These are phyloP conservation scores for Elsinoe necatrix DNA, from an alignment of 2,329 filamentous ascomycete species.

Conservation along the genomic window DNA sequence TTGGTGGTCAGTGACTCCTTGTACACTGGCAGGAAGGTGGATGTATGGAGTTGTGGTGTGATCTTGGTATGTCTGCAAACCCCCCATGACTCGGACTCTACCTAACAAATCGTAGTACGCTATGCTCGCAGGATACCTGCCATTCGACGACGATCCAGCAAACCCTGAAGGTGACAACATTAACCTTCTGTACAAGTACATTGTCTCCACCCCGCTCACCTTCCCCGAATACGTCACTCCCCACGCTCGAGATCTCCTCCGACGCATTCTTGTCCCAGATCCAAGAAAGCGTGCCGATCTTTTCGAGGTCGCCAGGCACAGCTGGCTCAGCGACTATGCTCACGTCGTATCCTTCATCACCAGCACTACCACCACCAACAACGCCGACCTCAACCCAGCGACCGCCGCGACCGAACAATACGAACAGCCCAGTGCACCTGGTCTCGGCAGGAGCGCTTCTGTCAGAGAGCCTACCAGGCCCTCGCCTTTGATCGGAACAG, in stretches of 20 bases:
- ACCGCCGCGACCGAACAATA: constrained; percentile 47
- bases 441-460: constrained; percentile 77
- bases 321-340: constrained; percentile 96
- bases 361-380: constrained; percentile 80
- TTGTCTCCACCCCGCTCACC: constrained; percentile 90
- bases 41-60: constrained; percentile 98
- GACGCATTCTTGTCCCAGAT: constrained; percentile 89
- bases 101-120: constrained; percentile 61
- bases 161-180: constrained; percentile 99
- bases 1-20: constrained; percentile 94
- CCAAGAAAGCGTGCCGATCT: constrained; percentile 89
- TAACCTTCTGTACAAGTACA: constrained; percentile 98
- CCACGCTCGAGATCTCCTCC: constrained; percentile 83
- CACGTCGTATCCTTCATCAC: constrained; percentile 95
- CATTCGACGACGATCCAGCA: constrained; percentile 95
- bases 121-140: constrained; percentile 94
- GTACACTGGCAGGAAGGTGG: constrained; percentile 94
- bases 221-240: constrained; percentile 99
- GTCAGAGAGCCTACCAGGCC: constrained; percentile 78
- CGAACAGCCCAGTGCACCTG: constrained; percentile 32
- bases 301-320: constrained; percentile 95
- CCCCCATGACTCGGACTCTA: constrained; percentile 10
- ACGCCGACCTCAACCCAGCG: constrained; percentile 74
- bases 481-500: constrained; percentile 43
- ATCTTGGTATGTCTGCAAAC: constrained; percentile 65